Conservation (phyloP, 441 rosid species). For the Gossypium lobatum region DNA sequence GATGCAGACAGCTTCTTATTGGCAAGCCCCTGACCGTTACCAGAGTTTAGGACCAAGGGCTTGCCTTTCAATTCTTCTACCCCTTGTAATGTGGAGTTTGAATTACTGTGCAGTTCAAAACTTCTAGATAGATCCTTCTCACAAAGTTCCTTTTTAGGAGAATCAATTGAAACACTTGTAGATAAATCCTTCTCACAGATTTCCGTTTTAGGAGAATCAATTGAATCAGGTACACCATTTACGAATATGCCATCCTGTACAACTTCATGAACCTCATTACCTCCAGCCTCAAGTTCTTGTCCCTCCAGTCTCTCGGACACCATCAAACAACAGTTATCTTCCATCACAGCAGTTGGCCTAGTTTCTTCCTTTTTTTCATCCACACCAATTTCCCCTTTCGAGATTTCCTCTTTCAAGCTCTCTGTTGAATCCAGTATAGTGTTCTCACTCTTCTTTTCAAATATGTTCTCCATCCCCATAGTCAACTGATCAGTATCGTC, state of each 20-base stretch:
- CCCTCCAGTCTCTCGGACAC: slow-evolving; percentile 25
- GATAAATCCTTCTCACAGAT: slow-evolving; percentile 27
- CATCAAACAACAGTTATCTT: slow-evolving; percentile 27
- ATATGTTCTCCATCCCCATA: slow-evolving; percentile 21
- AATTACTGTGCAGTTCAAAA: slow-evolving; percentile 30
- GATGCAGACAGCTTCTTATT: slow-evolving; percentile 89
- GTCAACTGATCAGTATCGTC: slow-evolving; percentile 28
- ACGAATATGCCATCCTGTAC: slow-evolving; percentile 31
- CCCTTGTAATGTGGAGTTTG: slow-evolving; percentile 22
- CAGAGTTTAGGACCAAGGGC: slow-evolving; percentile 30
- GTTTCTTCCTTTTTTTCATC: slow-evolving; percentile 32
- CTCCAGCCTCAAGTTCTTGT: slow-evolving; percentile 32
- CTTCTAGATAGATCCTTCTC: slow-evolving; percentile 29
- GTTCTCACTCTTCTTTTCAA: slow-evolving; percentile 34
- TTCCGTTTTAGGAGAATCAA: slow-evolving; percentile 27
- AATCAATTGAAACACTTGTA: slow-evolving; percentile 30
- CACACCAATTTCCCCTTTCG: slow-evolving; percentile 25
- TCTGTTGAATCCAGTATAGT: slow-evolving; percentile 21
- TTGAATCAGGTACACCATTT: slow-evolving; percentile 27
- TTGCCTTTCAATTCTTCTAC: slow-evolving; percentile 62
- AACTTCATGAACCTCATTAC: slow-evolving; percentile 33
- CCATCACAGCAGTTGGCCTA: slow-evolving; percentile 31
- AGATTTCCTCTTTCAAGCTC: slow-evolving; percentile 3
- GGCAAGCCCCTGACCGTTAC: slow-evolving; percentile 44
- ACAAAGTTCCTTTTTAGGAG: slow-evolving; percentile 15